Conservation (phyloP, 1,139 yeast species). For the Yamadazyma friedrichii region DNA sequence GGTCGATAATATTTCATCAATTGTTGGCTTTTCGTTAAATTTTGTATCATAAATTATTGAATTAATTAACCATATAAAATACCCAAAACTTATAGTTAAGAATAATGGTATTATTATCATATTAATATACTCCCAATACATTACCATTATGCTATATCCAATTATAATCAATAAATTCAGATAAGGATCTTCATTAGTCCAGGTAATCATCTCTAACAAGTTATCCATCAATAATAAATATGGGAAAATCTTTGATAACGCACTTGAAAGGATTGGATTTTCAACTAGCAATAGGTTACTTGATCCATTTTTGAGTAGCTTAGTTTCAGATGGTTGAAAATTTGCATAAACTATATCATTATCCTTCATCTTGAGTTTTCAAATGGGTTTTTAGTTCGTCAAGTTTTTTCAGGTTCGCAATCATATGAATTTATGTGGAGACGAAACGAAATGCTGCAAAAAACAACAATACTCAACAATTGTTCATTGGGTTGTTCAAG, state of each 20-base stretch:
- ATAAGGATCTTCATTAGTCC: conserved; percentile 57
- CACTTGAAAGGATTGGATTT: conserved; percentile 46
- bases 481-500: too few relatives aligned
- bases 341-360: conserved; percentile 15
- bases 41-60: conserved; percentile 44
- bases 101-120: conserved; percentile 39
- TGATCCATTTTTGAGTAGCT: conserved; percentile 12
- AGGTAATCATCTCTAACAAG: conserved; percentile 45
- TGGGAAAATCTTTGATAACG: conserved; percentile 50
- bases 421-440: conserved; percentile 12
- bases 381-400: conserved; percentile 4
- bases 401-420: conserved; percentile 7
- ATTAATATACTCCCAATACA: conserved; percentile 44
- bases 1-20: conserved; percentile 55
- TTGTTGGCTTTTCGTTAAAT: conserved; percentile 49
- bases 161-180: conserved; percentile 46
- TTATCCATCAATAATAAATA: conserved; percentile 45
- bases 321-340: conserved; percentile 17
- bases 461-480: too few relatives aligned
- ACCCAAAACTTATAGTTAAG: conserved; percentile 33
- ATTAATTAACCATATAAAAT: conserved; percentile 46
- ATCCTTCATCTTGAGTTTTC: conserved; percentile 4
- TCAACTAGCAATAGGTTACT: conserved; percentile 31
- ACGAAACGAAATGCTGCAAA: not conserved
- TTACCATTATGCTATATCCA: conserved; percentile 36